A percentile compares a stretch with the other conserved stretches of the same genome.
Evolutionary conservation across 2,329 filamentous ascomycete genomes (phyloP).

Genomic region (Ramularia collo-cygni): DNA sequence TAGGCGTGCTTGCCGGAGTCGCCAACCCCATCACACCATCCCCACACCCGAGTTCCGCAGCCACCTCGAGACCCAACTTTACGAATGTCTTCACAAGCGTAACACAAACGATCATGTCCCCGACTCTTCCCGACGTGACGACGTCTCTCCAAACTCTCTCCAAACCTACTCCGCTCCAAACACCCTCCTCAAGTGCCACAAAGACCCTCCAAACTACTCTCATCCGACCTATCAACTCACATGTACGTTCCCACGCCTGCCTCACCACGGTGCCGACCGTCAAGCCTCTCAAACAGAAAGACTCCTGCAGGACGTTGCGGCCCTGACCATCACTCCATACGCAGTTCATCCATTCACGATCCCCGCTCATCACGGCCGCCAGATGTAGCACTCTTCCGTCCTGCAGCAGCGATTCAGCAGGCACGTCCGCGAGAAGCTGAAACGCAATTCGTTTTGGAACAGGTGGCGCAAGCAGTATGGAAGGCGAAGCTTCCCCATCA

Average conservation of each 20-base stretch:
- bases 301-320: conserved; percentile 63
- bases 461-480: conserved; percentile 64
- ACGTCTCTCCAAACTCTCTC: no score
- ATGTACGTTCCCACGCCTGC: conserved; percentile 72
- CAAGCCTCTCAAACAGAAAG: conserved; percentile 61
- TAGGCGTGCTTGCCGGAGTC: conserved; percentile 57
- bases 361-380: conserved; percentile 67
- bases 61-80: no score
- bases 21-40: no score
- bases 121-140: no score
- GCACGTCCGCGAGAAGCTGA: conserved; percentile 60
- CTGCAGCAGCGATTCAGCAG: conserved; percentile 59
- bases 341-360: conserved; percentile 70
- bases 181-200: neutral
- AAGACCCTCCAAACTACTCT: conserved; percentile 72
- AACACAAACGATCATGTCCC: no score
- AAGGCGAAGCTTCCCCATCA: conserved; percentile 49
- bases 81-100: no score
- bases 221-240: conserved; percentile 60
- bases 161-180: no score
- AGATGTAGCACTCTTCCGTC: conserved; percentile 77
- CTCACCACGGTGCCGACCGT: conserved; percentile 59
- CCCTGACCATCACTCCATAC: conserved; percentile 77
- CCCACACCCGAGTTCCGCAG: no score
- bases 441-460: conserved; percentile 69